Base-by-base conservation (phyloP, 1,284 basidiomycete species). In the Porogramme epimiltina region DNA sequence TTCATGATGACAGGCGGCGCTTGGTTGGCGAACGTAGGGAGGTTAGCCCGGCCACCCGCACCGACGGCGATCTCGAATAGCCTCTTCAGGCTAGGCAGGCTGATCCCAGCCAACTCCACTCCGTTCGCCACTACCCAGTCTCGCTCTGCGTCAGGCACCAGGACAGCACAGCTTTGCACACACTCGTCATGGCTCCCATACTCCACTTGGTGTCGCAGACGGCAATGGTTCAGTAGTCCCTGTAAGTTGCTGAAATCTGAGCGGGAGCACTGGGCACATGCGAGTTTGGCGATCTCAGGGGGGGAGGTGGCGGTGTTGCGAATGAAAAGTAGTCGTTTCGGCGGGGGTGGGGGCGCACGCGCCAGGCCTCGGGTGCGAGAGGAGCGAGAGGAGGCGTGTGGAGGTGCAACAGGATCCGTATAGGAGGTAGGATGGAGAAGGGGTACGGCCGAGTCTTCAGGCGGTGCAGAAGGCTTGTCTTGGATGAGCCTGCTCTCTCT, bases 181-280 rank as follows among this genome's bases (percentile, higher is more conserved):
- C 87, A 89, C 49, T 86, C 83, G 47, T 91, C 88, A 58, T 91
- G 88, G 24, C 81, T 86, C 9, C 82, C 84, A 76, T 82, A 91
- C 58, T 87, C 85, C 42, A 82, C 72, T 18, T 73, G 70, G 63
- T 91, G 88, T 2, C 80, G 75, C 25, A 89, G 72, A 11, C 89
- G 82, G 49, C 82, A 85, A 62, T 91, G 88, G 57, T 90, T 91
- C 23, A 89, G 73, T 20, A 91, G 75, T 2, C 88, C 89, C 66
- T 91, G 89, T 2, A 90, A 74, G n/a, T 79, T 84, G 13, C 81
- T 83, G 62, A 91, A 90, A 15, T 85, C 73, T 1, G 78, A 80
- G 39, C 84, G 80, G 18, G 68, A 60, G 59, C 88, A 91, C 52
- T 73, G 75, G 0, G 83, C 79, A 60, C 88, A 91, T 18, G 73